Evolutionary conservation across 2,329 filamentous ascomycete species (phyloP).

Genomic region (Allantophomopsis cytisporea): DNA sequence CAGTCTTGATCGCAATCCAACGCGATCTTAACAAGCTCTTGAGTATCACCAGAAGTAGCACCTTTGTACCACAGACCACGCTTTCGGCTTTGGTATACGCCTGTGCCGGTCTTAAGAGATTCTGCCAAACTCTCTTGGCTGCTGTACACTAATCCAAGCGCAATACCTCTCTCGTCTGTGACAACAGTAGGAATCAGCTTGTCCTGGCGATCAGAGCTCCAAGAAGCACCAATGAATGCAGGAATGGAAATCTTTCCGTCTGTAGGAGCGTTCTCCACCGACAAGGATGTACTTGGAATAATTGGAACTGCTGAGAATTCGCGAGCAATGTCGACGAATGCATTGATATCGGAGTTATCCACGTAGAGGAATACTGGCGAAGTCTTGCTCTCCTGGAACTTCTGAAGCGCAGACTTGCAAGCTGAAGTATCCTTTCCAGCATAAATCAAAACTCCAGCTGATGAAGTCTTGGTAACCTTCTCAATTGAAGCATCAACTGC

Average conservation of each 20-base stretch:
- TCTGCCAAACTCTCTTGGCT: slow-evolving; percentile 82
- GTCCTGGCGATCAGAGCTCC: slow-evolving; percentile 71
- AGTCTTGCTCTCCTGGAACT: slow-evolving; percentile 10
- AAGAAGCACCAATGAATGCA: slow-evolving; percentile 59
- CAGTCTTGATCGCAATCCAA: slow-evolving; percentile 93
- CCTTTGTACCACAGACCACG: slow-evolving; percentile 95
- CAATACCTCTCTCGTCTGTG: slow-evolving; percentile 72
- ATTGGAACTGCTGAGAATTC: slow-evolving; percentile 48
- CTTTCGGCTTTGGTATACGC: slow-evolving; percentile 94
- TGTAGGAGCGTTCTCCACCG: slow-evolving; percentile 46
- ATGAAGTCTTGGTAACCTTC: slow-evolving; percentile 4
- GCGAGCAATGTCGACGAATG: slow-evolving; percentile 9
- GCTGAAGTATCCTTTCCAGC: slow-evolving; percentile 25
- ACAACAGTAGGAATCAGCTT: slow-evolving; percentile 83
- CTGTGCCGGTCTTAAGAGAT: slow-evolving; percentile 65
- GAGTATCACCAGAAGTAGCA: slow-evolving; percentile 83
- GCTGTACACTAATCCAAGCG: slow-evolving; percentile 87
- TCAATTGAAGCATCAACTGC: slow-evolving; percentile 14
- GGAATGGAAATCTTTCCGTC: slow-evolving; percentile 49
- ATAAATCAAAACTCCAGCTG: slow-evolving; percentile 18
- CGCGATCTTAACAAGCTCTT: slow-evolving; percentile 73
- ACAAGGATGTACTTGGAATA: slow-evolving; percentile 57
- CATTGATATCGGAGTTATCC: slow-evolving; percentile 6
- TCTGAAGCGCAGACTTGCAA: slow-evolving; percentile 15
- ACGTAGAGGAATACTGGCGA: slow-evolving; percentile 15